Evolutionary conservation across 2,329 filamentous ascomycete genomes (phyloP).

Genomic region (Bretziella fagacearum): DNA sequence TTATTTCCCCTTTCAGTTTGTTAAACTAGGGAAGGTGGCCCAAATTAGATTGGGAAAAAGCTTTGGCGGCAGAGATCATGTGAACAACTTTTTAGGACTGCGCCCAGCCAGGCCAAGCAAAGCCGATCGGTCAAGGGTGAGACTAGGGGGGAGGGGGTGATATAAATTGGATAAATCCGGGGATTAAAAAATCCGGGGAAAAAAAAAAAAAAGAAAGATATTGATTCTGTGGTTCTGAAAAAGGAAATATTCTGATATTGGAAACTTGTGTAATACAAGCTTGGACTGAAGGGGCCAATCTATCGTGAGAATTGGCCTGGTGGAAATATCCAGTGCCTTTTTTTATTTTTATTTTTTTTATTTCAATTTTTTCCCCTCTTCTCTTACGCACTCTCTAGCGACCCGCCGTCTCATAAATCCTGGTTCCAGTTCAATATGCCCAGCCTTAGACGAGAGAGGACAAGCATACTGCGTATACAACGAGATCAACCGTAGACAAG

Average conservation of each 20-base stretch:
- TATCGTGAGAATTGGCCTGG: no score
- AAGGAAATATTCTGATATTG: not conserved
- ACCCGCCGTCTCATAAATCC: no score
- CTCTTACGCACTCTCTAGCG: no score
- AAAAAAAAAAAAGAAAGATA: not conserved
- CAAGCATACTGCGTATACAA: no score
- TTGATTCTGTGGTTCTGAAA: not conserved
- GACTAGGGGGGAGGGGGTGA: not conserved
- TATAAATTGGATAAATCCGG: not conserved
- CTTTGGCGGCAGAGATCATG: not conserved
- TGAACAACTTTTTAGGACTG: slow-evolving; percentile 5
- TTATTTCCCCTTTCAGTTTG: not conserved
- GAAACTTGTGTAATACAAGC: not conserved
- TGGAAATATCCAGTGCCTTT: no score
- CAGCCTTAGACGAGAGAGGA: no score
- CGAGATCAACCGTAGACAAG: no score
- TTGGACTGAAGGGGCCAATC: no score
- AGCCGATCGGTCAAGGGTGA: not conserved
- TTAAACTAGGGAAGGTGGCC: not conserved
- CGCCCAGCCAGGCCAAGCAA: not conserved
- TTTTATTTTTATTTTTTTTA: no score
- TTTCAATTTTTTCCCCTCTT: no score
- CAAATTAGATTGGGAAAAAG: not conserved
- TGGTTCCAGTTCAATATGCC: no score
- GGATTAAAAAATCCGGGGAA: not conserved